Base-by-base conservation (phyloP, 257 asterid genomes). In the Forsythia suspensa region DNA sequence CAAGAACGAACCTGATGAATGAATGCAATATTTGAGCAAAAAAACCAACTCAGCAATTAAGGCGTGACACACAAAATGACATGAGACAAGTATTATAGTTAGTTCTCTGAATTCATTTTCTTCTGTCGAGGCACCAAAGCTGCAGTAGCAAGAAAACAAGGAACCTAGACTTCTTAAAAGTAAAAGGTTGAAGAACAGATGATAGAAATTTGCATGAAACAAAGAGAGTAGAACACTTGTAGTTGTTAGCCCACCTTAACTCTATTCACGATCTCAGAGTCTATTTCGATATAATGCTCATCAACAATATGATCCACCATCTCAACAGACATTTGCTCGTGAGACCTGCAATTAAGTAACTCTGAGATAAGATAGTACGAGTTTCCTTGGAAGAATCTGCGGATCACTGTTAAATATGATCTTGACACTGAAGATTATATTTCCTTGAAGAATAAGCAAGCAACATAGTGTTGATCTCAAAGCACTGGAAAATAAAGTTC, bases 241-340 rank as follows among this genome's bases (percentile, higher is more conserved):
- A 68, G 9, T 46, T 52, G 68, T 68, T 79, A 75, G 76, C 91
- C 81, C 82, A 95, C 99, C 97, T 95, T 87, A 70, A 88, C 96
- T 87, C 82, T 84, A 79, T 82, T 92, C 80, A 84, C 44, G 65
- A 76, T 75, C 75, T 82, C 98, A 51, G 69, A 61, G 46, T 92
- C 97, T 46, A 95, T 85, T 66, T 95, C 99, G 78, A 95, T 95
- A 83, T 88, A 86, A 82, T 83, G 97, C 79, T 83, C 91, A 78
- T 93, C 96, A 59, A 95, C 90, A 69, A 92, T 93, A 80, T 92
- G 84, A 82, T 95, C 97, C 86, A 95, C 84, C 96, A 95, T 86
- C 46, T 89, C 85, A 41, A 80, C 91, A 29, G 98, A 95, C 99
- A 95, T 95, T 78, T 86, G 83, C 79, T 93, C 98, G 84, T 95